Conservation (phyloP, 345 rosid genomes). For the Abelmoschus esculentus region DNA sequence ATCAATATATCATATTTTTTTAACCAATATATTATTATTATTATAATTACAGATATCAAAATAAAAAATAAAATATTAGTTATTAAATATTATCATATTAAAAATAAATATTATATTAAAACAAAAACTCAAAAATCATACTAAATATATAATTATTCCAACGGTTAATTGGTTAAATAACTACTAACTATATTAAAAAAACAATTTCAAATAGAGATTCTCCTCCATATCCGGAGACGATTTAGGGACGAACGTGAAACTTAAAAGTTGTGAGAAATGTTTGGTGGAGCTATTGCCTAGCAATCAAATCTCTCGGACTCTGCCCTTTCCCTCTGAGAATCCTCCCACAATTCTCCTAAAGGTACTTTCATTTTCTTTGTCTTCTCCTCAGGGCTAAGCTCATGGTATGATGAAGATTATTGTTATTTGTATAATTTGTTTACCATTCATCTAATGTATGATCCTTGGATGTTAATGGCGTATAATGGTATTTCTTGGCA, state of each 20-base stretch:
- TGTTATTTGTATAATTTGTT: neutral
- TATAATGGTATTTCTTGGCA: neutral
- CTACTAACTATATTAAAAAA: neutral
- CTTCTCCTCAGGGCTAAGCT: neutral
- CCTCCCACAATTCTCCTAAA: slow-evolving; percentile 14
- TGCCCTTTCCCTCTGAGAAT: slow-evolving; percentile 19
- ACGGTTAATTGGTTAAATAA: neutral
- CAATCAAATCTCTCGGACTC: slow-evolving; percentile 1
- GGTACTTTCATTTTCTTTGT: slow-evolving; percentile 14
- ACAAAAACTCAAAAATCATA: no score
- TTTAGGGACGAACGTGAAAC: neutral
- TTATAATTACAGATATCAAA: no score
- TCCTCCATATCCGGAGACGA: slow-evolving; percentile 19
- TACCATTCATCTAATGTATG: neutral
- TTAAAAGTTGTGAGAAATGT: neutral
- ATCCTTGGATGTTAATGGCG: neutral
- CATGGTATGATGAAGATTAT: neutral
- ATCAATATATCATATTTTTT: no score
- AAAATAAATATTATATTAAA: no score
- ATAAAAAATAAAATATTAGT: no score
- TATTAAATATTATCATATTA: no score
- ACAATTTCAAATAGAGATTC: neutral
- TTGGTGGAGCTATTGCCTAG: neutral
- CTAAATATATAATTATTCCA: no score
- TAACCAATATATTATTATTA: no score